Evolutionary conservation across 805 yeast genomes (phyloP), one percentile per base, ranked within the genome.

Genomic region (Yarrowia alimentaria): DNA sequence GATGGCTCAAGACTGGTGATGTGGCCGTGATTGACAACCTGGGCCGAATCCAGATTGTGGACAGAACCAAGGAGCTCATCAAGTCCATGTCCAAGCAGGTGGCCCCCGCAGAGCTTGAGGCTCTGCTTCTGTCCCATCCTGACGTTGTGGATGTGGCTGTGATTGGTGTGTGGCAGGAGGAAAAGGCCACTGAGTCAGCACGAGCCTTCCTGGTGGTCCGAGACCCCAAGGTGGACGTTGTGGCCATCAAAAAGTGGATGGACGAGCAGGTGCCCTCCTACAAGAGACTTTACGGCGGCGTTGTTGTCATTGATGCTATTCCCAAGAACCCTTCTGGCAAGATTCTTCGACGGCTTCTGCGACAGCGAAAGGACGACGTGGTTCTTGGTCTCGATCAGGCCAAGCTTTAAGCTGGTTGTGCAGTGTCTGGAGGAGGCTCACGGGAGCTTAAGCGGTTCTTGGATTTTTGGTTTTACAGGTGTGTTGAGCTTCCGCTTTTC

Each of bases 271-370:
- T 62, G 8, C 62, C 66, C 6, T 52, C 51, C 16, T 65, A 62
- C 40, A 61, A 61, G 52, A 40, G 57, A 14, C 47, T 61, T 9
- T 57, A 60, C 57, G 66, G 65, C 6, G 65, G 65, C 21, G 77
- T 86, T 54, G 74, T 81, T 55, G 71, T 84, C 54, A 86, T 87
- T 51, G 83, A 78, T 54, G 93, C 84, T 63, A 78, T 88, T 66
- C 95, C 95, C 69, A 87, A 87, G 75, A 86, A 94, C 19, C 80
- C 95, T 73, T 85, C 94, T 6, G 95, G 95, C 59, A 88, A 87
- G 75, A 85, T 88, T 61, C 84, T 87, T 83, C 79, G 95, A 78
- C 81, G 95, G 75, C 78, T 85, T 54, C 74, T 86, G 68, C 80
- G 95, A 72, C 86, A 87, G 25, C 31, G 59, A 24, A 58, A 57